A percentile compares a stretch with the other conserved stretches of the same genome.
These are phyloP conservation scores for Lathyrus aphaca DNA, from an alignment of 306 rosid species.

Conservation along the genomic window DNA sequence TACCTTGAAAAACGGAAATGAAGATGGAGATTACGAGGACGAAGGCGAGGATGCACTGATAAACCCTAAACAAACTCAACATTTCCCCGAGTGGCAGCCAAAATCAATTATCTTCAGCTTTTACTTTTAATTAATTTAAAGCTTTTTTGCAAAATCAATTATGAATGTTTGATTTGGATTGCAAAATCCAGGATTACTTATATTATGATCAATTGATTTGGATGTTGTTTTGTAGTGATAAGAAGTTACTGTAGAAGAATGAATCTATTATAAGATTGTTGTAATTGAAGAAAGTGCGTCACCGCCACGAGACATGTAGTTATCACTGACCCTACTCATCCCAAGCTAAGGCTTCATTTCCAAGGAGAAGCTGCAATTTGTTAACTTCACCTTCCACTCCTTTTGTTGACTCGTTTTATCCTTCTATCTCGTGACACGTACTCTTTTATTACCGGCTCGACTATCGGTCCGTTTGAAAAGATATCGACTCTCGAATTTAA, in stretches of 20 bases:
- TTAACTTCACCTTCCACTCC: background rate
- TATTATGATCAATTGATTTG: background rate
- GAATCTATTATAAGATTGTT: background rate
- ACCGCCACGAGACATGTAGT: background rate
- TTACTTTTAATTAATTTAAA: background rate
- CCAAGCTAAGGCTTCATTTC: background rate
- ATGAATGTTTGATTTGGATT: background rate
- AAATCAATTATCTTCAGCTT: conserved; percentile 15
- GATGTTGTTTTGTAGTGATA: background rate
- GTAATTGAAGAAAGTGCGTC: background rate
- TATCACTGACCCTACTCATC: background rate
- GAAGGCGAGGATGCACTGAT: conserved; percentile 40
- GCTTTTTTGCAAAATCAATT: background rate
- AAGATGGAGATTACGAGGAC: conserved; percentile 38
- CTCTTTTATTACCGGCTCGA: too few relatives aligned
- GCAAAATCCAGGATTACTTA: too few relatives aligned
- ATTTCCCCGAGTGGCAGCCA: conserved; percentile 38
- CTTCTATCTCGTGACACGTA: background rate
- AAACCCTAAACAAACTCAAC: conserved; percentile 54
- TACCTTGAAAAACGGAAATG: conserved; percentile 40
- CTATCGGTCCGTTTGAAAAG: too few relatives aligned
- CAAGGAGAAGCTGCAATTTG: background rate
- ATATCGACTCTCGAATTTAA: too few relatives aligned
- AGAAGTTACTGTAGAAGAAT: background rate
- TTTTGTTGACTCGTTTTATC: background rate